Conservation (phyloP, 1,284 basidiomycete species). For the Fistulina hepatica region DNA sequence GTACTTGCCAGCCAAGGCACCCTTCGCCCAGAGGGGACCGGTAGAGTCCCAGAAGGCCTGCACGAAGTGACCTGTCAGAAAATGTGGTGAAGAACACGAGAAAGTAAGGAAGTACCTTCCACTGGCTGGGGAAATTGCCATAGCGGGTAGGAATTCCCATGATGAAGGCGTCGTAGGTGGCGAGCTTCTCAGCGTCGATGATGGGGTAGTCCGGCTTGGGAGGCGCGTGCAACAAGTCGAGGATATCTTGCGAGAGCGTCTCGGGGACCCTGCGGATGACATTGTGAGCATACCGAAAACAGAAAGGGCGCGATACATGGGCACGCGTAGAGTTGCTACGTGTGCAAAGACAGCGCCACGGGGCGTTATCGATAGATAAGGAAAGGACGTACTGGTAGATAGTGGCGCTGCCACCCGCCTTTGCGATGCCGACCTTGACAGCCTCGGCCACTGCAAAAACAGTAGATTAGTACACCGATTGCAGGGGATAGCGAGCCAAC, state of each 20-base stretch:
- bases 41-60: slow-evolving; percentile 78
- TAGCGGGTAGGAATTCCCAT: slow-evolving; percentile 75
- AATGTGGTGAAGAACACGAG: background rate
- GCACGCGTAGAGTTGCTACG: no score
- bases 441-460: slow-evolving; percentile 60
- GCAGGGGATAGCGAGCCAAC: background rate
- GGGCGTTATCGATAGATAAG: background rate
- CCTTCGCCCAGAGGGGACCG: slow-evolving; percentile 64
- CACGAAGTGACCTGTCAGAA: slow-evolving; percentile 2
- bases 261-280: slow-evolving; percentile 55
- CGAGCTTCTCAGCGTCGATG: slow-evolving; percentile 55
- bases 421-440: slow-evolving; percentile 61
- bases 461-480: no score
- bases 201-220: slow-evolving; percentile 64
- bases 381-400: slow-evolving; percentile 56
- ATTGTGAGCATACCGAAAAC: background rate
- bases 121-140: slow-evolving; percentile 61
- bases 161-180: slow-evolving; percentile 56
- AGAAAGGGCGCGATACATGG: background rate
- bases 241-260: slow-evolving; percentile 72
- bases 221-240: slow-evolving; percentile 69
- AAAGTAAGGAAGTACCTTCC: slow-evolving; percentile 38
- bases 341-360: no score
- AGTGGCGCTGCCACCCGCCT: slow-evolving; percentile 59
- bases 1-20: slow-evolving; percentile 73